Evolutionary conservation across 805 yeast species (phyloP).

Genomic region (Aciculoconidium aculeatum): DNA sequence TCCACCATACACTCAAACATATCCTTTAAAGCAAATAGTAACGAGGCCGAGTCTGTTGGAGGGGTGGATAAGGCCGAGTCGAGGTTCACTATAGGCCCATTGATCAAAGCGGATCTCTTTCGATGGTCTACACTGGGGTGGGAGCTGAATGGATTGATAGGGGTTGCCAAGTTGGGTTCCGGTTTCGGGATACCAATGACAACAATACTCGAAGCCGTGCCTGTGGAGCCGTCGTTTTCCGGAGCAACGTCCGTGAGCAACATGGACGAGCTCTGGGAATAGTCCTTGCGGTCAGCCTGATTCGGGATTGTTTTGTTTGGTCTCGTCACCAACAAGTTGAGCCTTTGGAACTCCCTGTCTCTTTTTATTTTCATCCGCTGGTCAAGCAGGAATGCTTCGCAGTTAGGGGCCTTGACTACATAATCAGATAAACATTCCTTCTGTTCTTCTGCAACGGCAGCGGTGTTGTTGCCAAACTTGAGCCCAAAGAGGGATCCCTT

Average conservation of each 20-base stretch:
- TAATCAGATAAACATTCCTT: slow-evolving; percentile 9
- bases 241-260: slow-evolving; percentile 13
- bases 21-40: slow-evolving; percentile 68
- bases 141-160: slow-evolving; percentile 34
- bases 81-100: slow-evolving; percentile 79
- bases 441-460: slow-evolving; percentile 1
- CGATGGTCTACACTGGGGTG: slow-evolving; percentile 59
- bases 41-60: slow-evolving; percentile 23
- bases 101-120: slow-evolving; percentile 68
- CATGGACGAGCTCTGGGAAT: slow-evolving; percentile 31
- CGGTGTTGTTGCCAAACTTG: slow-evolving; percentile 23
- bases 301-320: slow-evolving; percentile 19
- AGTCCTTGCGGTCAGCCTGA: slow-evolving; percentile 16
- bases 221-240: slow-evolving; percentile 17
- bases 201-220: slow-evolving; percentile 26
- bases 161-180: slow-evolving; percentile 26
- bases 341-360: slow-evolving; percentile 24
- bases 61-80: slow-evolving; percentile 57
- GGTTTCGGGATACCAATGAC: slow-evolving; percentile 39
- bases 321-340: slow-evolving; percentile 32
- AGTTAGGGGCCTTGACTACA: slow-evolving; percentile 23
- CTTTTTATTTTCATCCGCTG: slow-evolving; percentile 27
- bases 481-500: slow-evolving; percentile 36
- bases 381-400: slow-evolving; percentile 28
- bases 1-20: slow-evolving; percentile 80